phyloP scores from a whole-genome alignment of 176 grass and related monocot species.

The Oryza brachyantha region DNA sequence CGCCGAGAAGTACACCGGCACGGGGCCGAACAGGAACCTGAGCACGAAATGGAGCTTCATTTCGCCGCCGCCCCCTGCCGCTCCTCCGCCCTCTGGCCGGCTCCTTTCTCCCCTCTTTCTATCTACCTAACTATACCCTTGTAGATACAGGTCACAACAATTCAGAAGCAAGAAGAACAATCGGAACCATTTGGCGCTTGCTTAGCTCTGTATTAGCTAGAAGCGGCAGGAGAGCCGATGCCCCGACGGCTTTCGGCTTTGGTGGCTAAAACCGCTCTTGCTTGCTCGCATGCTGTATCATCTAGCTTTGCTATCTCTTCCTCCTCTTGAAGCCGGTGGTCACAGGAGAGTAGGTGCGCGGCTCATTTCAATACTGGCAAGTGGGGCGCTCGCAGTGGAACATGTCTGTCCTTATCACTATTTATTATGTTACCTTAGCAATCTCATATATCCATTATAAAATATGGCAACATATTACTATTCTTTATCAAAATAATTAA shows the following conservation, averaged over 20 bases:
- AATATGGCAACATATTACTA: no score
- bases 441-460: no score
- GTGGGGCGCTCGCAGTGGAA: slow-evolving; percentile 10
- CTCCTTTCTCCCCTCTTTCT: not conserved
- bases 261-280: not conserved
- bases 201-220: not conserved
- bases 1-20: slow-evolving; percentile 66
- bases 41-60: slow-evolving; percentile 45
- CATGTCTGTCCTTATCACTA: slow-evolving; percentile 32
- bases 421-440: not conserved
- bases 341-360: slow-evolving; percentile 30
- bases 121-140: not conserved
- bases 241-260: slow-evolving; percentile 2
- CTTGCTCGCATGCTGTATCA: not conserved
- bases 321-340: slow-evolving; percentile 34
- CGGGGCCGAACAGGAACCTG: slow-evolving; percentile 45
- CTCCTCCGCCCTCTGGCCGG: not conserved
- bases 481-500: no score
- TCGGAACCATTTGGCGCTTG: not conserved
- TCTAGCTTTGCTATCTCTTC: not conserved
- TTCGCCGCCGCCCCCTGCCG: not conserved
- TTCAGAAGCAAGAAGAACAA: not conserved
- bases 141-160: not conserved
- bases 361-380: slow-evolving; percentile 42
- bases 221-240: not conserved